These are phyloP conservation scores for Pseudotsuga menziesii DNA, from an alignment of 75 land plant species.

Conservation along the genomic window DNA sequence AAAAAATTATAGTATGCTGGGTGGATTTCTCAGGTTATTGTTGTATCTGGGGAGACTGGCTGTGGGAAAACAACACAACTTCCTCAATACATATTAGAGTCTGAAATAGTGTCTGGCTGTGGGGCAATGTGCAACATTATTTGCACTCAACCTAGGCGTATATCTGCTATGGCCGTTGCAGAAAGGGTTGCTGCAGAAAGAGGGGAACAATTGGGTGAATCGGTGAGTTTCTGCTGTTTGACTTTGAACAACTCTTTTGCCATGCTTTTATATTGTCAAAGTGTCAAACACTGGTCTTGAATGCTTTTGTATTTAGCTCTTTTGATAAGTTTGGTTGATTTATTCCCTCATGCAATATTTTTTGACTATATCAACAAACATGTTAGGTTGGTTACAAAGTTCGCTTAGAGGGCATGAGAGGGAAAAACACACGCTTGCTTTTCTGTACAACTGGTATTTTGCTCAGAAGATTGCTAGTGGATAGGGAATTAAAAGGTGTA, in stretches of 20 bases:
- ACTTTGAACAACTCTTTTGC: slow-evolving; percentile 4
- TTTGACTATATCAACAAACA: neutral
- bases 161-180: slow-evolving; percentile 31
- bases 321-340: neutral
- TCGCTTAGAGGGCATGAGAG: slow-evolving; percentile 28
- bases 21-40: slow-evolving; percentile 14
- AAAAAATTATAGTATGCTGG: neutral
- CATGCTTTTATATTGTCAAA: neutral
- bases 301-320: neutral
- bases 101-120: slow-evolving; percentile 21
- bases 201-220: slow-evolving; percentile 28
- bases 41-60: slow-evolving; percentile 34
- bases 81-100: slow-evolving; percentile 33
- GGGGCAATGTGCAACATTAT: slow-evolving; percentile 30
- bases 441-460: slow-evolving; percentile 41
- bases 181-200: slow-evolving; percentile 35
- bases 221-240: slow-evolving; percentile 23
- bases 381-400: slow-evolving; percentile 37
- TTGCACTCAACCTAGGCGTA: slow-evolving; percentile 37
- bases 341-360: neutral
- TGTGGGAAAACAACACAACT: slow-evolving; percentile 40
- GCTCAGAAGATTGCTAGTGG: slow-evolving; percentile 27
- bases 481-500: slow-evolving; percentile 23
- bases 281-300: neutral
- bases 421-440: slow-evolving; percentile 28